A percentile compares a stretch with the other conserved stretches of the same genome.
phyloP scores from a whole-genome alignment of 768 basidiomycete genomes.

The Boletus edulis region DNA sequence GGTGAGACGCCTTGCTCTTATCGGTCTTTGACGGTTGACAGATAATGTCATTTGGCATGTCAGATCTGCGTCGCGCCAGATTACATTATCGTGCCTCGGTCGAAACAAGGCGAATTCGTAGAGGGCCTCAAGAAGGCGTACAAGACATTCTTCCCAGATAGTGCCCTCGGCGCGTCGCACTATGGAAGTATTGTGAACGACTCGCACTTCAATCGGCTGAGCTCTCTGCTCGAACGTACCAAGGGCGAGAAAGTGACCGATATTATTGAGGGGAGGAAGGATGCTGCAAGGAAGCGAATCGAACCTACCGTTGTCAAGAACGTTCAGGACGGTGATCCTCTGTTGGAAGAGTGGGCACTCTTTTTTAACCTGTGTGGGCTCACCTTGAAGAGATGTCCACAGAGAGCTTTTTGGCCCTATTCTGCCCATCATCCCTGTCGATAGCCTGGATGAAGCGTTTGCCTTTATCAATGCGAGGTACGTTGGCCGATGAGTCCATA shows the following conservation, averaged over 20 bases:
- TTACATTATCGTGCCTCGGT: conserved; percentile 41
- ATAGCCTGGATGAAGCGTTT: conserved; percentile 53
- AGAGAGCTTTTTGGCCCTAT: conserved; percentile 79
- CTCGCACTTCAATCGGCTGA: conserved; percentile 52
- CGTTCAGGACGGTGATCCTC: conserved; percentile 50
- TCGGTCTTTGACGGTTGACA: not conserved
- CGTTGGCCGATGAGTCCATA: conserved; percentile 3
- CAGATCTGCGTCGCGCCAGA: conserved; percentile 45
- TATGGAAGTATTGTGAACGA: conserved; percentile 55
- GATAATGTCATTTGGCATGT: not conserved
- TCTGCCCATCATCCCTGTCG: conserved; percentile 59
- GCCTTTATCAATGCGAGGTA: conserved; percentile 53
- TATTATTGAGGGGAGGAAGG: conserved; percentile 36
- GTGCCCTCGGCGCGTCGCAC: conserved; percentile 42
- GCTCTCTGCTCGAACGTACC: conserved; percentile 48
- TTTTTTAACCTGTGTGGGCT: not conserved
- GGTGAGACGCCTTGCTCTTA: conserved; percentile 26
- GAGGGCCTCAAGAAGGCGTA: conserved; percentile 43
- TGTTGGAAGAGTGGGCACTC: conserved; percentile 54
- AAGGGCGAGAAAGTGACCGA: conserved; percentile 58
- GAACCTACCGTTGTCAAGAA: conserved; percentile 60
- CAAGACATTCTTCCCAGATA: conserved; percentile 51
- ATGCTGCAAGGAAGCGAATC: conserved; percentile 41
- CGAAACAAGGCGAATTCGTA: conserved; percentile 47
- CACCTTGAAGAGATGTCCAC: not conserved